Base-by-base conservation (phyloP, 129 eudicot genomes). In the Flaveria trinervia region DNA sequence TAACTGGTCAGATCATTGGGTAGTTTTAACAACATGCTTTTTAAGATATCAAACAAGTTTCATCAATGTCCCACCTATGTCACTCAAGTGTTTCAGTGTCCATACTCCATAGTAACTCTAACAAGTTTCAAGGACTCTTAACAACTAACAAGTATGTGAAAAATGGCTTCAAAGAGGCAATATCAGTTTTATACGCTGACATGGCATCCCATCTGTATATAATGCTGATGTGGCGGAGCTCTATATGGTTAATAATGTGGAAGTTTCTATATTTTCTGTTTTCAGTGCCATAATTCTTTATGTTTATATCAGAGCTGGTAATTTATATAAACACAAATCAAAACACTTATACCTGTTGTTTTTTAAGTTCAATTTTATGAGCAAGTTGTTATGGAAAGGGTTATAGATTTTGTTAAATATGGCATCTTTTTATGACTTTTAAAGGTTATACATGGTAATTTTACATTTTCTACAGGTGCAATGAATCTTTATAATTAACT, bases 261-360 rank as follows among this genome's bases (percentile, higher is more conserved):
- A 6, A 3, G 7, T 17, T 16, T n/a, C 0, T 52, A 15, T n/a
- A 16, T 56, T 1, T 0, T 7, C 18, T 56, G 1, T 43, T 60
- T 49, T 50, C 7, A 48, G 14, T 28, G 64, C 33, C n/a, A 65
- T 51, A 20, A 6, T 18, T 15, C 36, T 44, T 52, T 39, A 26
- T 65, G 17, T 45, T 66, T 25, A 54, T 67, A 25, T 45, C 33
- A 62, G 48, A 45, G 26, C 43, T 43, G 22, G 78, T 15, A 18
- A 20, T 60, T 25, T 6, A 11, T 25, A 60, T 12, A 60, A 20
- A 60, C 33, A 61, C 43, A 12, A 43, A 7, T 15, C 4, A 7
- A 22, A 46, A 44, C 49, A 61, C 16, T 25, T 45, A 61, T 74
- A 26, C 71, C 17, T 12, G 71, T 64, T 75, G n/a, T 71, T 62